Conservation (phyloP, 805 yeast species). For the Metschnikowia lachancei region DNA sequence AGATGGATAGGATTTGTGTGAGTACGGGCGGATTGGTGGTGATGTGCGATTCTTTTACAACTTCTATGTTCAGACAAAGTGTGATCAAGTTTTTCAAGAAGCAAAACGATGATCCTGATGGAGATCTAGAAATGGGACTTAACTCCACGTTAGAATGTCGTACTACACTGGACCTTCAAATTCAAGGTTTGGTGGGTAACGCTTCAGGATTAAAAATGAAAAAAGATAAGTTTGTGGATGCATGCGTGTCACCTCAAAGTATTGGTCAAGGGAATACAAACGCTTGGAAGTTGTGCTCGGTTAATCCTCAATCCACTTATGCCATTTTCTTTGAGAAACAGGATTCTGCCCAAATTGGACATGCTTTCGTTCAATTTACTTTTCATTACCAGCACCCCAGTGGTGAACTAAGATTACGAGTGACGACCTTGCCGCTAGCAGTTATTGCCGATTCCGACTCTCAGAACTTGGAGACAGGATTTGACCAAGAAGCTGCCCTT, state of each 20-base stretch:
- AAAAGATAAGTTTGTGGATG: slow-evolving; percentile 25
- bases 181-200: slow-evolving; percentile 63
- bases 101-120: slow-evolving; percentile 28
- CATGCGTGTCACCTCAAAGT: slow-evolving; percentile 30
- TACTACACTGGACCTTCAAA: slow-evolving; percentile 47
- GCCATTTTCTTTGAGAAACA: slow-evolving; percentile 55
- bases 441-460: slow-evolving; percentile 41
- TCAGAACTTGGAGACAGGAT: slow-evolving; percentile 44
- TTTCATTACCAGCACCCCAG: slow-evolving; percentile 62
- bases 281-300: slow-evolving; percentile 58
- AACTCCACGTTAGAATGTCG: slow-evolving; percentile 61
- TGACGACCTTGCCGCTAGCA: slow-evolving; percentile 54
- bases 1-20: slow-evolving; percentile 58
- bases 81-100: slow-evolving; percentile 50
- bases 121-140: slow-evolving; percentile 49
- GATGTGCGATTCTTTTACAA: slow-evolving; percentile 62
- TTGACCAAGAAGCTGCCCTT: slow-evolving; percentile 70
- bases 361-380: slow-evolving; percentile 50
- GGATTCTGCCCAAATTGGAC: slow-evolving; percentile 29
- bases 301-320: slow-evolving; percentile 57
- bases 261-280: slow-evolving; percentile 53
- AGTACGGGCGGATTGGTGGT: slow-evolving; percentile 64
- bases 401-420: slow-evolving; percentile 56
- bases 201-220: slow-evolving; percentile 45
- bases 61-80: slow-evolving; percentile 68